Evolutionary conservation across 306 rosid genomes (phyloP).

Genomic region (Trifolium dubium): DNA sequence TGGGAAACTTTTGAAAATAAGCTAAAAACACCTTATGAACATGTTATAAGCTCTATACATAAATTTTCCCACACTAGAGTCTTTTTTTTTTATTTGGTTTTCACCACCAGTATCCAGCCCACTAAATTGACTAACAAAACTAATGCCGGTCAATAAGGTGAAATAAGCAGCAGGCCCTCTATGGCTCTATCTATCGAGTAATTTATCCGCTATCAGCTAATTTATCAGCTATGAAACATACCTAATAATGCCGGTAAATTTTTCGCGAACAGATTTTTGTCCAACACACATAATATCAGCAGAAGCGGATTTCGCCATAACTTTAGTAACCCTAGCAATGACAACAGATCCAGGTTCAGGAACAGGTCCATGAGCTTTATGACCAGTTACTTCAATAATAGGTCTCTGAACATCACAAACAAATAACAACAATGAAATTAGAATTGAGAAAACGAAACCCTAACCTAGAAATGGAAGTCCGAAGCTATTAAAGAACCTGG

Average conservation of each 20-base stretch:
- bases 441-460: constrained; percentile 10
- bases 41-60: too few species aligned
- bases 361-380: constrained; percentile 85
- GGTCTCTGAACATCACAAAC: constrained; percentile 56
- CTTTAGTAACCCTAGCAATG: constrained; percentile 78
- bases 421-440: not conserved
- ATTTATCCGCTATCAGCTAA: not conserved
- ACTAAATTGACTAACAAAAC: too few species aligned
- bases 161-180: too few species aligned
- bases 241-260: constrained; percentile 84
- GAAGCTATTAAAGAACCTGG: constrained; percentile 46
- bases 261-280: constrained; percentile 73
- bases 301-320: constrained; percentile 71
- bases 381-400: constrained; percentile 81
- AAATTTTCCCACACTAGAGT: too few species aligned
- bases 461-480: not conserved
- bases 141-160: too few species aligned
- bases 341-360: constrained; percentile 85
- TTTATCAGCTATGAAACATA: constrained; percentile 8
- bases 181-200: too few species aligned
- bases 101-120: too few species aligned
- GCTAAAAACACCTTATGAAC: too few species aligned
- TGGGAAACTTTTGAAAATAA: too few species aligned
- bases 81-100: too few species aligned
- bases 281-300: constrained; percentile 94